Percentiles rank a stretch among this genome's conserved stretches.
Evolutionary conservation across 2,329 filamentous ascomycete species (phyloP).

Genomic region (Trichoderma sp.): DNA sequence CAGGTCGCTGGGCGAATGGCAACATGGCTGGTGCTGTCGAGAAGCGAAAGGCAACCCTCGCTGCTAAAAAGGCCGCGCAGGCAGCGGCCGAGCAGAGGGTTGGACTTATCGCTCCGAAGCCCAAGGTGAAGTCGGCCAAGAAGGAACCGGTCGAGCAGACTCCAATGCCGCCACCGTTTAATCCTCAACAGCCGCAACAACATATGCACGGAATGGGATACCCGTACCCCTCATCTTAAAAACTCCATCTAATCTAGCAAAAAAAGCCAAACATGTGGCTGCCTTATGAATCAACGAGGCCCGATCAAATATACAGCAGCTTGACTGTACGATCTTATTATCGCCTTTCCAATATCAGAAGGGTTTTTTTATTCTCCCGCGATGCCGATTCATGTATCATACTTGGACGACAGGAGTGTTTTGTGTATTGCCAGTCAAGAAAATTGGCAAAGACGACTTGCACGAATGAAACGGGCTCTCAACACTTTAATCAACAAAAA

Average conservation of each 20-base stretch:
- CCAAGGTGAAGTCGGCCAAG: slow-evolving; percentile 36
- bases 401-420: slow-evolving; percentile 4
- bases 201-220: slow-evolving; percentile 32
- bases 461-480: neutral
- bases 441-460: slow-evolving; percentile 7
- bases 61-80: slow-evolving; percentile 54
- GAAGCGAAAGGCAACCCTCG: slow-evolving; percentile 58
- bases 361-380: neutral
- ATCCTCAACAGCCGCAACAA: slow-evolving; percentile 27
- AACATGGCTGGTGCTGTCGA: slow-evolving; percentile 60
- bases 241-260: neutral
- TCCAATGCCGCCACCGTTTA: slow-evolving; percentile 20
- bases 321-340: neutral
- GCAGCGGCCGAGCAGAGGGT: slow-evolving; percentile 38
- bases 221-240: slow-evolving; percentile 24
- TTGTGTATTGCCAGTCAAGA: slow-evolving; percentile 1
- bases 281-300: neutral
- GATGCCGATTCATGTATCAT: slow-evolving; percentile 10
- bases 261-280: neutral
- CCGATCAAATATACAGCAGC: neutral
- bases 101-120: slow-evolving; percentile 39
- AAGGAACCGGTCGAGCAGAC: slow-evolving; percentile 32
- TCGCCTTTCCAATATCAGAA: neutral
- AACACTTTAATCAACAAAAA: neutral
- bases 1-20: slow-evolving; percentile 59